phyloP scores from a whole-genome alignment of 2,329 filamentous ascomycete genomes.

The Dryadomyces sulphureus region DNA sequence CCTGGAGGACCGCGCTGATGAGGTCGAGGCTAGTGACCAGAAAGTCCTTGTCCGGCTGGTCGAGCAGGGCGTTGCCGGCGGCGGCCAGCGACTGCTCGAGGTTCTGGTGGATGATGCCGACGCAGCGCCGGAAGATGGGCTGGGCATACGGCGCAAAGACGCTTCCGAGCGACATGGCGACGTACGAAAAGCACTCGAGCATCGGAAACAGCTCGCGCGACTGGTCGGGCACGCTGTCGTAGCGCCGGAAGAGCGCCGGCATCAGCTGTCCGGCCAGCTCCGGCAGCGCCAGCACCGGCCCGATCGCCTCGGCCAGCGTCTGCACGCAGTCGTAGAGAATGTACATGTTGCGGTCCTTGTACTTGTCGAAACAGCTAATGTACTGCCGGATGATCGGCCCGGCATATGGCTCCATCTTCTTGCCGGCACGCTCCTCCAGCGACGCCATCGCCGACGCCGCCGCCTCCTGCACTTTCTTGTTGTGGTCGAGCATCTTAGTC shows the following conservation, averaged over 20 bases:
- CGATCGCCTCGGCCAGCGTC: constrained; percentile 85
- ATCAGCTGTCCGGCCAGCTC: constrained; percentile 77
- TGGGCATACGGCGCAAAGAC: constrained; percentile 73
- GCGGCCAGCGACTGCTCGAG: constrained; percentile 66
- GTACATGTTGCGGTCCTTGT: constrained; percentile 99
- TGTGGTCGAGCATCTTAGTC: constrained; percentile 85
- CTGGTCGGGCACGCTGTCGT: constrained; percentile 74
- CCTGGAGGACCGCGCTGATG: constrained; percentile 84
- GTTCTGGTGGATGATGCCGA: constrained; percentile 83
- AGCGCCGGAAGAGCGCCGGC: constrained; percentile 80
- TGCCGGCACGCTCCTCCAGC: constrained; percentile 83
- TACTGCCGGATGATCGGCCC: constrained; percentile 84
- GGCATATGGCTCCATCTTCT: constrained; percentile 69
- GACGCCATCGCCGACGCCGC: constrained; percentile 93
- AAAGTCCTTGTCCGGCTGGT: constrained; percentile 91
- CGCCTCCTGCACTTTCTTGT: constrained; percentile 96
- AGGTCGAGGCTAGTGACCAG: constrained; percentile 89
- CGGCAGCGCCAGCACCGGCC: constrained; percentile 62
- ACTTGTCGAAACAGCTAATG: constrained; percentile 79
- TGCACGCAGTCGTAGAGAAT: constrained; percentile 98
- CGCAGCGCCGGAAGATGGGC: constrained; percentile 76
- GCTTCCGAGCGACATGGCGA: constrained; percentile 71
- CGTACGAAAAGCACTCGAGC: constrained; percentile 91
- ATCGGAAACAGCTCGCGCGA: constrained; percentile 89
- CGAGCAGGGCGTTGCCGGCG: constrained; percentile 50